Evolutionary conservation across 805 yeast species (phyloP).

Genomic region (Lipomyces anomalus): DNA sequence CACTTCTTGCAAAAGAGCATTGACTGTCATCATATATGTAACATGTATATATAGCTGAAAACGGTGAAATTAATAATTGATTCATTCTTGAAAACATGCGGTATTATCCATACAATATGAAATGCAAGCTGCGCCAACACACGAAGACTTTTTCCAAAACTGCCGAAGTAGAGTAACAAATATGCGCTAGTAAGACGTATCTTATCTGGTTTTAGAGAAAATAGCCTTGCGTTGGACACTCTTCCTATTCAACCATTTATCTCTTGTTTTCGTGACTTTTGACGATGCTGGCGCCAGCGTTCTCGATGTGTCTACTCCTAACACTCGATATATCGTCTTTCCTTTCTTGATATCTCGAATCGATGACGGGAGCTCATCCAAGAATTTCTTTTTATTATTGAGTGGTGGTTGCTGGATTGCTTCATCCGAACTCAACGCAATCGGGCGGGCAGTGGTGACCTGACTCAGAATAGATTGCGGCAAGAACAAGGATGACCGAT

Average conservation of each 20-base stretch:
- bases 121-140: too few species aligned
- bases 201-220: too few species aligned
- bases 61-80: too few species aligned
- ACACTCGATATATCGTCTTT: slow-evolving; percentile 1
- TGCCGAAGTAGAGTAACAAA: too few species aligned
- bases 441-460: slow-evolving; percentile 9
- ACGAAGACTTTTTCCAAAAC: too few species aligned
- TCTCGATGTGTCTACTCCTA: neutral
- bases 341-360: slow-evolving; percentile 6
- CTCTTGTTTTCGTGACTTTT: slow-evolving; percentile 1
- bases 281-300: slow-evolving; percentile 16
- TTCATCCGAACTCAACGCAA: neutral
- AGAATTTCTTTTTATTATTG: slow-evolving; percentile 8
- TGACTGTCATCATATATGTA: too few species aligned
- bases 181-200: too few species aligned
- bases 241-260: slow-evolving; percentile 19
- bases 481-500: slow-evolving; percentile 5
- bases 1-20: slow-evolving; percentile 33
- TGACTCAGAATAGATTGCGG: slow-evolving; percentile 10
- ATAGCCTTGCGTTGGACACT: slow-evolving; percentile 19
- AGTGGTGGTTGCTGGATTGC: neutral
- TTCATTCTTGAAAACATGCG: too few species aligned
- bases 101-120: too few species aligned
- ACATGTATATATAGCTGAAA: too few species aligned
- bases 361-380: slow-evolving; percentile 3